phyloP scores from a whole-genome alignment of 108 stramenopile genomes.

The Cyclotella cryptica region DNA sequence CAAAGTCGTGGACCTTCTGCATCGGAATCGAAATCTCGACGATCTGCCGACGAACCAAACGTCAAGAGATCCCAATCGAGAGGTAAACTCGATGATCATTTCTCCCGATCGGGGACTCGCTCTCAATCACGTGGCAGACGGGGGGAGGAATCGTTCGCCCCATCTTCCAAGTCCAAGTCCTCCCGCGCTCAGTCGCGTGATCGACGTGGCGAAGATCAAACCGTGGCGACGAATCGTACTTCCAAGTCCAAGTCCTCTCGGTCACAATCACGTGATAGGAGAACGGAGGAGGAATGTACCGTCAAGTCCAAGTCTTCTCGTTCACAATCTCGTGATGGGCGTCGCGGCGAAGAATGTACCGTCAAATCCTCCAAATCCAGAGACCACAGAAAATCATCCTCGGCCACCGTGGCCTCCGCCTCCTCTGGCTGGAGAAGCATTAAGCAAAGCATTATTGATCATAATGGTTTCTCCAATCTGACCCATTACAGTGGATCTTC shows the following conservation, averaged over 20 bases:
- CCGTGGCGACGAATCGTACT: background rate
- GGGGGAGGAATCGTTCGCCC: background rate
- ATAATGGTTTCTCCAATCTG: background rate
- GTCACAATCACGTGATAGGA: background rate
- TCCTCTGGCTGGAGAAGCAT: conserved; percentile 1
- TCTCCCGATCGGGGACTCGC: background rate
- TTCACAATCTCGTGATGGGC: background rate
- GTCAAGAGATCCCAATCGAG: background rate
- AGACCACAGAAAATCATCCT: background rate
- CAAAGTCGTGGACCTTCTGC: background rate
- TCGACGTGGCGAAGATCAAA: background rate
- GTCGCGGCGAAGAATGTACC: background rate
- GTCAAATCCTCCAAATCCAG: conserved; percentile 3
- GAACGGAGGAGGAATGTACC: conserved; percentile 10
- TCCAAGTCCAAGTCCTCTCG: background rate
- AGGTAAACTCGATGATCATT: background rate
- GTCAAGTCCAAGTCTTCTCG: conserved; percentile 9
- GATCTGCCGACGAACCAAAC: background rate
- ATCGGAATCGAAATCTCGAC: background rate
- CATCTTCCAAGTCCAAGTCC: background rate
- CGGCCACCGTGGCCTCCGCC: conserved; percentile 8
- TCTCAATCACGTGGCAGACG: conserved; percentile 4
- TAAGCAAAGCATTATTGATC: background rate
- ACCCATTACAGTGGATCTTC: conserved; percentile 29
- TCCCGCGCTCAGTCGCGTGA: background rate